Evolutionary conservation across 2,329 filamentous ascomycete genomes (phyloP).

Genomic region (Cladosporium halotolerans): DNA sequence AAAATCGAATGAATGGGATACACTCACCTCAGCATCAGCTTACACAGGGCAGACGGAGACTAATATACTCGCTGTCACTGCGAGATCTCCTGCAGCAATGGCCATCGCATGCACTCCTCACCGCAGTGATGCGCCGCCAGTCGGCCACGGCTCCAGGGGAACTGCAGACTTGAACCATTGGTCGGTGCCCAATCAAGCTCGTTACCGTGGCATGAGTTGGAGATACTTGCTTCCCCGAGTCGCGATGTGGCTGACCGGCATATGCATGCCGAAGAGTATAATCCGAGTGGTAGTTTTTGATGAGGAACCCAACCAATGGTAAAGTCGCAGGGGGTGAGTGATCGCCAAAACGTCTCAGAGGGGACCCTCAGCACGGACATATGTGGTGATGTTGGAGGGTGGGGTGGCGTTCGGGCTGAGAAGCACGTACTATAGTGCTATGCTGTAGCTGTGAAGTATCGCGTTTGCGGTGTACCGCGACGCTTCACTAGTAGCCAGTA

Average conservation of each 20-base stretch:
- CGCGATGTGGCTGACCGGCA: background rate
- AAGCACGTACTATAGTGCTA: background rate
- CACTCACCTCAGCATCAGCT: slow-evolving; percentile 1
- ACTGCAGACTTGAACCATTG: background rate
- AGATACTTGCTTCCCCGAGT: background rate
- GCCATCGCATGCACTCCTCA: background rate
- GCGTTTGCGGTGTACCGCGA: too few species aligned
- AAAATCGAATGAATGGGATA: background rate
- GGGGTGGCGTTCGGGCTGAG: slow-evolving; percentile 1
- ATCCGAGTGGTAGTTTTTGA: background rate
- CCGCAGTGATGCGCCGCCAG: background rate
- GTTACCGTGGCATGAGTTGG: background rate
- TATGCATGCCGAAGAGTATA: background rate
- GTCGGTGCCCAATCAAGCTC: background rate
- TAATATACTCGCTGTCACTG: slow-evolving; percentile 1
- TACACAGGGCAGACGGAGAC: background rate
- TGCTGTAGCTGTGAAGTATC: too few species aligned
- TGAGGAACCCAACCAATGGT: background rate
- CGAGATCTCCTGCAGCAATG: background rate
- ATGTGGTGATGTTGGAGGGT: background rate
- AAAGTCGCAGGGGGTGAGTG: background rate
- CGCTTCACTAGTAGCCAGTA: too few species aligned
- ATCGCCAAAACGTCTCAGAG: slow-evolving; percentile 2
- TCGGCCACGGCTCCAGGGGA: background rate
- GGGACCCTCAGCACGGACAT: background rate